These are phyloP conservation scores for Calocybe gangraenosa DNA, from an alignment of 768 basidiomycete genomes.

Conservation along the genomic window DNA sequence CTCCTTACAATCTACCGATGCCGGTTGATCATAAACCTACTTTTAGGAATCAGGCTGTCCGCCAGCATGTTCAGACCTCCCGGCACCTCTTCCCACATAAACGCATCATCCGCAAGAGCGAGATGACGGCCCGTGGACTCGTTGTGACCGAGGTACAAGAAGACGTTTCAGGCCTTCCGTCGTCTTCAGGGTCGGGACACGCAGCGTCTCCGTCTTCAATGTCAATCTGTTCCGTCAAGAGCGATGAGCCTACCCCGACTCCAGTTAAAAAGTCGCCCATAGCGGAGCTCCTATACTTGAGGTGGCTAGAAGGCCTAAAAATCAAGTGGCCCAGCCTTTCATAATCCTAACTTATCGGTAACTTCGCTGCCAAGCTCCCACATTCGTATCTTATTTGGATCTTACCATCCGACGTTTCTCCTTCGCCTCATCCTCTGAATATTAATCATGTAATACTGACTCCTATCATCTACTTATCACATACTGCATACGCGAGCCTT, in stretches of 20 bases:
- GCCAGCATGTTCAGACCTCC: slow-evolving; percentile 80
- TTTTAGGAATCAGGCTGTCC: slow-evolving; percentile 68
- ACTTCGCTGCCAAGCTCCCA: not conserved
- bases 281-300: slow-evolving; percentile 93
- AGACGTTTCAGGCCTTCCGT: slow-evolving; percentile 51
- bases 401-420: no score
- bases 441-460: slow-evolving; percentile 6
- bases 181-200: slow-evolving; percentile 31
- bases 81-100: slow-evolving; percentile 77
- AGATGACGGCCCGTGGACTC: slow-evolving; percentile 81
- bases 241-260: slow-evolving; percentile 31
- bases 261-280: slow-evolving; percentile 78
- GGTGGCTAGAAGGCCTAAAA: slow-evolving; percentile 91
- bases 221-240: slow-evolving; percentile 21
- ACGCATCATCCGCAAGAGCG: slow-evolving; percentile 72
- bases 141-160: slow-evolving; percentile 82
- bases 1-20: no score
- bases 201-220: slow-evolving; percentile 15
- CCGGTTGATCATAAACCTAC: not conserved
- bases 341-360: slow-evolving; percentile 20
- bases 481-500: no score
- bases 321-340: slow-evolving; percentile 82
- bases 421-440: not conserved
- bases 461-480: not conserved
- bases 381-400: no score